Conservation (phyloP, 768 basidiomycete genomes). For the Brasilioporus rufonigricans region DNA sequence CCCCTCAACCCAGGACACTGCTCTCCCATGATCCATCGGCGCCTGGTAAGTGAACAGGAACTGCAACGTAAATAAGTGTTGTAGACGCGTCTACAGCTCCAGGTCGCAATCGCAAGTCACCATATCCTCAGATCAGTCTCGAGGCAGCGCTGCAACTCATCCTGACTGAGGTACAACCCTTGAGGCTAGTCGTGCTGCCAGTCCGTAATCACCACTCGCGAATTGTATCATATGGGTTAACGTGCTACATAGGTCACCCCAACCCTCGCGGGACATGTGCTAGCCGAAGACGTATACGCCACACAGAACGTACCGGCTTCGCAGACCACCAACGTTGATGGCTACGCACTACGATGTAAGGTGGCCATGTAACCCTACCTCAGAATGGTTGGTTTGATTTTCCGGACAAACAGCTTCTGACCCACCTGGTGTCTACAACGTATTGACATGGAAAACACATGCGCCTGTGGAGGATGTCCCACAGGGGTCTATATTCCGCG, state of each 20-base stretch:
- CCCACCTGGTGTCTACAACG: constrained; percentile 61
- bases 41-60: constrained; percentile 47
- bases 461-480: constrained; percentile 37
- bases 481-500: constrained; percentile 48
- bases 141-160: constrained; percentile 63
- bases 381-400: not conserved
- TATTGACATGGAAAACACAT: constrained; percentile 54
- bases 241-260: constrained; percentile 50
- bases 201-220: constrained; percentile 35
- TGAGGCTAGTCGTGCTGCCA: constrained; percentile 38
- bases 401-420: constrained; percentile 49
- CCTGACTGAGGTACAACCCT: constrained; percentile 42
- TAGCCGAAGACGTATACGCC: constrained; percentile 75
- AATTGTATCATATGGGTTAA: not conserved
- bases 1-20: constrained; percentile 53
- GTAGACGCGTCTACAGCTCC: constrained; percentile 44
- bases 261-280: constrained; percentile 60
- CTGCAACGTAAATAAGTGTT: not conserved
- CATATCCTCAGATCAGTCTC: constrained; percentile 69
- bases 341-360: constrained; percentile 78
- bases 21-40: constrained; percentile 70
- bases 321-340: constrained; percentile 81
- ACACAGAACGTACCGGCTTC: constrained; percentile 60
- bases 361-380: not conserved
- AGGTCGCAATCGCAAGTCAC: constrained; percentile 70